phyloP scores from a whole-genome alignment of 495 filamentous ascomycete species.

The Penicillium parvum region DNA sequence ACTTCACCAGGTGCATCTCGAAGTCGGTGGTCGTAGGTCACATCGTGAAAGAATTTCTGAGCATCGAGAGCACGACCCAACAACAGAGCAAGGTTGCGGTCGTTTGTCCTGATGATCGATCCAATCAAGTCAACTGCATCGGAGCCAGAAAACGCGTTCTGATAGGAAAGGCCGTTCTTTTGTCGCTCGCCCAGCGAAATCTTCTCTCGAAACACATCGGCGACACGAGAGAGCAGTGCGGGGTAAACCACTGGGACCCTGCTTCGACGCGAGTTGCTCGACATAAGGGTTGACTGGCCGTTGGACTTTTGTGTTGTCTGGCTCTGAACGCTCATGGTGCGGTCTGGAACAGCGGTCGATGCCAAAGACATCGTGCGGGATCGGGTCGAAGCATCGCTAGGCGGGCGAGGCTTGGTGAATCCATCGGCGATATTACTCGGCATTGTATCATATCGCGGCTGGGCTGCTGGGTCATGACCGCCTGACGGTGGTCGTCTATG shows the following conservation, averaged over 20 bases:
- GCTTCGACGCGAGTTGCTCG: constrained; percentile 46
- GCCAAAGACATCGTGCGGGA: constrained; percentile 84
- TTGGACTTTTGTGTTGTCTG: constrained; percentile 27
- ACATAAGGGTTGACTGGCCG: constrained; percentile 37
- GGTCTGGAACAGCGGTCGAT: constrained; percentile 61
- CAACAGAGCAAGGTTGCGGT: constrained; percentile 89
- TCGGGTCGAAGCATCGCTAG: constrained; percentile 40
- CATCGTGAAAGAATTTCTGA: constrained; percentile 99
- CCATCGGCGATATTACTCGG: constrained; percentile 15
- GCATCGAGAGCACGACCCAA: constrained; percentile 93
- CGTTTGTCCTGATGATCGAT: constrained; percentile 92
- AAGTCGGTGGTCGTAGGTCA: constrained; percentile 93
- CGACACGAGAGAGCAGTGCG: constrained; percentile 84
- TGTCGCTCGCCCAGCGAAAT: constrained; percentile 78
- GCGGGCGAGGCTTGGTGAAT: constrained; percentile 32
- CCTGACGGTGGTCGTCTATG: constrained; percentile 54
- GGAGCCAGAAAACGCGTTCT: constrained; percentile 88
- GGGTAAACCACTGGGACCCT: constrained; percentile 84
- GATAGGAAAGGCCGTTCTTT: constrained; percentile 97
- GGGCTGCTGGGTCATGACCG: constrained; percentile 28
- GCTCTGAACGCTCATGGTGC: constrained; percentile 47
- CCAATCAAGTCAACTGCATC: constrained; percentile 94
- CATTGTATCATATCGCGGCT: constrained; percentile 23
- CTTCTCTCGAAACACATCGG: constrained; percentile 82
- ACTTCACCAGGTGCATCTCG: constrained; percentile 87